Percentiles rank a stretch among this genome's conserved stretches.
These are phyloP conservation scores for Oryza glaberrima DNA, from an alignment of 176 grass and related monocot species.

Conservation along the genomic window DNA sequence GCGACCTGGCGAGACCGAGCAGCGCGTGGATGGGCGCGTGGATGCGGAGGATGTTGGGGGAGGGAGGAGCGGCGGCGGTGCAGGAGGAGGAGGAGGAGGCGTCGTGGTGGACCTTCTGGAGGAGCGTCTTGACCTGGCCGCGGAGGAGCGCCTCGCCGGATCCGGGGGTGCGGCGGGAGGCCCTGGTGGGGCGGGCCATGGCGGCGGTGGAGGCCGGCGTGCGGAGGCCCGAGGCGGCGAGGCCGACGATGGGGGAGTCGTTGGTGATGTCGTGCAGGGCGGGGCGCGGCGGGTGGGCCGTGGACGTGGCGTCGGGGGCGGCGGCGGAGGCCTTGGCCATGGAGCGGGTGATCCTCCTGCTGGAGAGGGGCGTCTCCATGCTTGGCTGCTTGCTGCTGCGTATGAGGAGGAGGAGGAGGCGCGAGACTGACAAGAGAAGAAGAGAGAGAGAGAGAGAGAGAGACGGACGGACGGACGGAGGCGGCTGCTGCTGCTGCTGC, in stretches of 20 bases:
- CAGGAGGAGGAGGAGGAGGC: neutral
- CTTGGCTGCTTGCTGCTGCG: neutral
- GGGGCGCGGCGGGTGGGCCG: constrained; percentile 17
- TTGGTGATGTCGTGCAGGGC: constrained; percentile 91
- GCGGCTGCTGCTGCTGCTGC: too few species aligned
- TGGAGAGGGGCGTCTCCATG: constrained; percentile 73
- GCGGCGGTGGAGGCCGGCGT: constrained; percentile 44
- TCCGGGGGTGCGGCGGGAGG: constrained; percentile 49
- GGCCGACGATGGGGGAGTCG: constrained; percentile 87
- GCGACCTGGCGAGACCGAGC: constrained; percentile 51
- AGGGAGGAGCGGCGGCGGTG: neutral
- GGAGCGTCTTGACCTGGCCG: constrained; percentile 80
- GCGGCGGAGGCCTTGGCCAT: constrained; percentile 35
- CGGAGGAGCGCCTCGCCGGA: constrained; percentile 86
- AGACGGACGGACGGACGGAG: too few species aligned
- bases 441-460: too few species aligned
- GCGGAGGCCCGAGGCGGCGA: constrained; percentile 51
- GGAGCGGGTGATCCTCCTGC: constrained; percentile 56
- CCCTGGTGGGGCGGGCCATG: constrained; percentile 39
- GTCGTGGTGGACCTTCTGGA: constrained; percentile 85
- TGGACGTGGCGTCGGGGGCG: neutral
- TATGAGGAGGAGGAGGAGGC: neutral
- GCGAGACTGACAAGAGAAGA: neutral
- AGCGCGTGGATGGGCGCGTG: constrained; percentile 58
- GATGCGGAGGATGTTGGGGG: constrained; percentile 27